phyloP scores from a whole-genome alignment of 768 basidiomycete genomes.

The Tricholoma furcatifolium region DNA sequence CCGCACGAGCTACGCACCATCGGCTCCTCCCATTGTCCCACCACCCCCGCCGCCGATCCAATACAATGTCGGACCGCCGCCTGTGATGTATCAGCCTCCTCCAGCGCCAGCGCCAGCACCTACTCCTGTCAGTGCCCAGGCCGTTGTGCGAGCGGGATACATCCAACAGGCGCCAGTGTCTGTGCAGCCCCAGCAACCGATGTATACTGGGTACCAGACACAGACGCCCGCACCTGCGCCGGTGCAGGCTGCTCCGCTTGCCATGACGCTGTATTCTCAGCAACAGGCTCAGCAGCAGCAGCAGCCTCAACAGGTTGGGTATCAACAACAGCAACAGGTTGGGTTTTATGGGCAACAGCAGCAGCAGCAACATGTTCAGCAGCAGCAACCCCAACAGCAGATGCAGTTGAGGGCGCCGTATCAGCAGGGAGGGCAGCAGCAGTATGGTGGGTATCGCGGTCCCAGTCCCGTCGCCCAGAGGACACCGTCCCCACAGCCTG shows the following conservation, averaged over 20 bases:
- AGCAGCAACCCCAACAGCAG: constrained; percentile 24
- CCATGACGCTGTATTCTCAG: constrained; percentile 18
- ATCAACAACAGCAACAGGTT: constrained; percentile 9
- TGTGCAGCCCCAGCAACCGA: constrained; percentile 21
- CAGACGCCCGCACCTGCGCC: background rate
- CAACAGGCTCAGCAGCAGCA: constrained; percentile 25
- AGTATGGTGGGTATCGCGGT: constrained; percentile 36
- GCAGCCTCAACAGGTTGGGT: constrained; percentile 19
- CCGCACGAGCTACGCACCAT: constrained; percentile 33
- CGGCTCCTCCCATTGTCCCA: constrained; percentile 14
- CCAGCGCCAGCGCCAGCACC: constrained; percentile 20
- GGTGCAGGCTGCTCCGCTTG: constrained; percentile 6
- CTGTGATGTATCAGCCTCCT: constrained; percentile 37
- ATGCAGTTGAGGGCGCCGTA: constrained; percentile 27
- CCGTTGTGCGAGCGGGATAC: constrained; percentile 28
- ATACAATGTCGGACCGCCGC: constrained; percentile 37
- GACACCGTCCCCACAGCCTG: constrained; percentile 49
- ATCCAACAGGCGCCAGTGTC: constrained; percentile 22
- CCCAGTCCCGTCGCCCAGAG: constrained; percentile 42
- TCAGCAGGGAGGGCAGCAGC: constrained; percentile 31
- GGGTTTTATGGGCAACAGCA: constrained; percentile 24
- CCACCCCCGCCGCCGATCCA: constrained; percentile 30
- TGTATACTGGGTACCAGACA: constrained; percentile 20
- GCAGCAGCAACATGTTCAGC: constrained; percentile 20
- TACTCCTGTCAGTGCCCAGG: background rate